These are phyloP conservation scores for Helotiales sp. DNA, from an alignment of 2,329 filamentous ascomycete genomes.

Conservation along the genomic window DNA sequence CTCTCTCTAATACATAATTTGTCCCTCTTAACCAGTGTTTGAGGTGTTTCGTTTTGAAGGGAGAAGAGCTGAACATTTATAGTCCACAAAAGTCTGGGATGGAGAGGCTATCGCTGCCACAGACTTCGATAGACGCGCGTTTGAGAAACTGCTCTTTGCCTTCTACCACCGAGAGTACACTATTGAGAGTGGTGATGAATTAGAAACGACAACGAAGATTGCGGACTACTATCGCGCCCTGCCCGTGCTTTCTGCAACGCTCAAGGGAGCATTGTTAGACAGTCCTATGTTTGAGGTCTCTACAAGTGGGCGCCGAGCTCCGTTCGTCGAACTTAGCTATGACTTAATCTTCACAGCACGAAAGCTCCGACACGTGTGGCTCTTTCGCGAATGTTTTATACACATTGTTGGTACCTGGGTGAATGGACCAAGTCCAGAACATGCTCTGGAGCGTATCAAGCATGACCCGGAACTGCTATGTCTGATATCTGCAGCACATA, in stretches of 20 bases:
- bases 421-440: not conserved
- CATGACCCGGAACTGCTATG: not conserved
- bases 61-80: too few species aligned
- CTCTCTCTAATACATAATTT: too few species aligned
- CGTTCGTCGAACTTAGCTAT: too few species aligned
- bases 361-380: not conserved
- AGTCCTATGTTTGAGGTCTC: not conserved
- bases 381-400: constrained; percentile 9
- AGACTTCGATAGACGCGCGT: constrained; percentile 2
- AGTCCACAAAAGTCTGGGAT: not conserved
- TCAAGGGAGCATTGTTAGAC: not conserved
- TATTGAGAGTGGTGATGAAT: not conserved
- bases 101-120: not conserved
- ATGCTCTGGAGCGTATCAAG: not conserved
- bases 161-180: constrained; percentile 16
- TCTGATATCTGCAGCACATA: not conserved
- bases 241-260: constrained; percentile 3
- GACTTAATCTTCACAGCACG: not conserved
- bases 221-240: constrained; percentile 18
- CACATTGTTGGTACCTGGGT: not conserved
- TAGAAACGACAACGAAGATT: constrained; percentile 8
- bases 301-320: not conserved
- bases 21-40: too few species aligned
- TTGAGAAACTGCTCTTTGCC: constrained; percentile 15
- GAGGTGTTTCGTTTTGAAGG: too few species aligned